Conservation (phyloP, 306 rosid species). For the Pyrus bretschneideri region DNA sequence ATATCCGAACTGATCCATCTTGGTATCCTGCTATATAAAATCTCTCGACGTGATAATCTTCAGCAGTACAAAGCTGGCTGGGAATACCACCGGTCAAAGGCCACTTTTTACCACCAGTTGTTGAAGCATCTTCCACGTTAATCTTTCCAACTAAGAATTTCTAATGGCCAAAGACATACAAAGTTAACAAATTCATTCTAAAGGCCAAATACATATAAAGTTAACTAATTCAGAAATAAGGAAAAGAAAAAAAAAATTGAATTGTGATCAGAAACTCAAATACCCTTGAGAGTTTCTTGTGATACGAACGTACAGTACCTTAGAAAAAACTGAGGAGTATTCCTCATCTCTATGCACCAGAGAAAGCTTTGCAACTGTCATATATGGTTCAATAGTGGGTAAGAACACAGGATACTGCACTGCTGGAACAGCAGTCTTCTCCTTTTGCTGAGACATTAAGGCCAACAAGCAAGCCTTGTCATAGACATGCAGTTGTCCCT, state of each 20-base stretch:
- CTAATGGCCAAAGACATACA: slow-evolving; percentile 20
- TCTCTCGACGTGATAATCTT: slow-evolving; percentile 45
- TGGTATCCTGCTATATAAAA: slow-evolving; percentile 74
- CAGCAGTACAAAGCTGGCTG: slow-evolving; percentile 29
- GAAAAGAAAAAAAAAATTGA: background rate
- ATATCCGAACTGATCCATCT: slow-evolving; percentile 78
- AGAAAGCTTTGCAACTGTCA: slow-evolving; percentile 58
- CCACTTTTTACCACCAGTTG: slow-evolving; percentile 36
- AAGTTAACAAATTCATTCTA: slow-evolving; percentile 23
- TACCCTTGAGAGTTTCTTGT: background rate
- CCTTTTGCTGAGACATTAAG: slow-evolving; percentile 43
- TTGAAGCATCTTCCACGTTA: slow-evolving; percentile 26
- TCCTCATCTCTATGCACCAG: slow-evolving; percentile 38
- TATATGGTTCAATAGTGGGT: slow-evolving; percentile 63
- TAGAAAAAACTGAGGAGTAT: slow-evolving; percentile 37
- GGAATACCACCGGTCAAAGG: slow-evolving; percentile 84
- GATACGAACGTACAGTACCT: slow-evolving; percentile 42
- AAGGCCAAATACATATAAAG: background rate
- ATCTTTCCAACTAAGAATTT: slow-evolving; percentile 41
- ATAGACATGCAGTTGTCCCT: slow-evolving; percentile 69
- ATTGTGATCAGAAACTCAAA: background rate
- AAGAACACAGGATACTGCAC: slow-evolving; percentile 46
- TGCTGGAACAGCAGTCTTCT: slow-evolving; percentile 28
- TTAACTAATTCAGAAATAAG: background rate
- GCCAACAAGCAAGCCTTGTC: slow-evolving; percentile 44